Conservation (phyloP, 2,329 filamentous ascomycete species). For the Cryphonectria parasitica region DNA sequence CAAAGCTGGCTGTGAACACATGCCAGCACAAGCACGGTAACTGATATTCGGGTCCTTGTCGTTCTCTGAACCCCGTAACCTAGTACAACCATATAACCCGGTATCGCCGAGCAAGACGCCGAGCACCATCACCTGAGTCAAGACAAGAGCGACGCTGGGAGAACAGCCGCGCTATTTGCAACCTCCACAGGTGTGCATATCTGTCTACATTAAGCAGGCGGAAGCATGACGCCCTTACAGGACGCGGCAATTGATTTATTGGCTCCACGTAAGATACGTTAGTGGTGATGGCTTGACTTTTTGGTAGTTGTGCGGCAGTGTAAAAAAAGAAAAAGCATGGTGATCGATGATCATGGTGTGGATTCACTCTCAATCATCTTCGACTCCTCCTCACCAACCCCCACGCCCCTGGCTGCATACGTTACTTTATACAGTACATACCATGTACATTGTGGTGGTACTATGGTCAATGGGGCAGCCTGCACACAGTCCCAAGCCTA, state of each 20-base stretch:
- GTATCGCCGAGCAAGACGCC: conserved; percentile 12
- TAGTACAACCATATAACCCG: background rate
- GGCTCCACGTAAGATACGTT: background rate
- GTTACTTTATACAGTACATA: background rate
- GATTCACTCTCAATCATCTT: background rate
- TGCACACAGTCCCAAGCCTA: background rate
- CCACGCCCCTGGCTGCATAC: background rate
- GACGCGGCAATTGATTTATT: background rate
- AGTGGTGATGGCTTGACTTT: background rate
- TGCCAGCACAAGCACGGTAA: background rate
- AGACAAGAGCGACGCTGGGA: background rate
- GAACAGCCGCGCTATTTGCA: background rate
- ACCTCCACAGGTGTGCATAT: background rate
- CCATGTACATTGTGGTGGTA: background rate
- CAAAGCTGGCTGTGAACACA: background rate
- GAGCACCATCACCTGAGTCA: conserved; percentile 1
- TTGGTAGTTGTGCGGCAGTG: background rate
- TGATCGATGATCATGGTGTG: background rate
- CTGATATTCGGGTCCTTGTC: background rate
- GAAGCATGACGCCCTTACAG: background rate
- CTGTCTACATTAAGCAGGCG: background rate
- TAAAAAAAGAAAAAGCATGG: background rate
- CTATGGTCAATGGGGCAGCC: background rate
- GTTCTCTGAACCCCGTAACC: background rate
- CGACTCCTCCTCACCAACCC: background rate